Conservation (phyloP, 108 stramenopile species). For the Skeletonema costatum region DNA sequence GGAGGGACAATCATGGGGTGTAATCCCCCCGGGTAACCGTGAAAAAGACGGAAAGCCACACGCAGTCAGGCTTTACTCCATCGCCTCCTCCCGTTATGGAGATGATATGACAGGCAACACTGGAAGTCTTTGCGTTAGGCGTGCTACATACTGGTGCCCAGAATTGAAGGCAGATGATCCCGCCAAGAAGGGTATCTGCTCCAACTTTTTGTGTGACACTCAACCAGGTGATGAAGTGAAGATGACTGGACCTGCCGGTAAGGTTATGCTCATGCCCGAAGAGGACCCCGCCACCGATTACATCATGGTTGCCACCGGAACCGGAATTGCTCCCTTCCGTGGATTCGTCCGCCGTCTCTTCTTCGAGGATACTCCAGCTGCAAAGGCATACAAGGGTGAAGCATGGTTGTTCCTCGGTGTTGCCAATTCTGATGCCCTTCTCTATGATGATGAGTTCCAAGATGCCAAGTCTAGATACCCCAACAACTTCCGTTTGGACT, state of each 20-base stretch:
- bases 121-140: constrained; percentile 94
- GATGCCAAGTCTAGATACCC: constrained; percentile 81
- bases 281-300: constrained; percentile 90
- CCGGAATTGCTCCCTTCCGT: constrained; percentile 97
- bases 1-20: constrained; percentile 91
- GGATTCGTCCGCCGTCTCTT: constrained; percentile 97
- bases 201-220: constrained; percentile 97
- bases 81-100: constrained; percentile 97
- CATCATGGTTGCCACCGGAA: constrained; percentile 99
- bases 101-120: constrained; percentile 98
- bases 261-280: constrained; percentile 98
- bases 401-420: constrained; percentile 99
- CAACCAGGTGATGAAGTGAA: constrained; percentile 82
- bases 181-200: constrained; percentile 97
- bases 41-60: constrained; percentile 97
- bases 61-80: constrained; percentile 96
- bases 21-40: constrained; percentile 91
- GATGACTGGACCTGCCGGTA: constrained; percentile 96
- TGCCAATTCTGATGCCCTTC: constrained; percentile 92
- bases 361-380: constrained; percentile 91
- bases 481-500: constrained; percentile 94
- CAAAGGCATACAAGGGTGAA: constrained; percentile 88
- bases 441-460: constrained; percentile 97
- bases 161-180: constrained; percentile 96
- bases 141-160: constrained; percentile 95